Conservation (phyloP, 1,139 yeast genomes). For the Candida smagusa region DNA sequence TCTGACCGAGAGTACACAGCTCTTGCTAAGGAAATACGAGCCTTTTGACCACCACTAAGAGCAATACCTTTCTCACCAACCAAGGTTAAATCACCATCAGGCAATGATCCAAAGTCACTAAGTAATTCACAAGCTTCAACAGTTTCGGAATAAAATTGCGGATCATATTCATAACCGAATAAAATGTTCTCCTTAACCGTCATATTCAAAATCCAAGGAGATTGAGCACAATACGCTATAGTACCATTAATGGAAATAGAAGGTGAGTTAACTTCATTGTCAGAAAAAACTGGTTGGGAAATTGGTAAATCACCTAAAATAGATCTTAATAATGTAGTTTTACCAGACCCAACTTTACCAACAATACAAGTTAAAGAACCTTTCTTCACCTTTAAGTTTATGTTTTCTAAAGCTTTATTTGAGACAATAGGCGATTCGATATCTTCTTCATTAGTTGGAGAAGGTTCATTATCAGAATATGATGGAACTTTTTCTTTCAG, state of each 20-base stretch:
- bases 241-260: constrained; percentile 17
- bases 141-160: constrained; percentile 17
- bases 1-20: constrained; percentile 25
- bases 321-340: constrained; percentile 23
- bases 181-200: constrained; percentile 21
- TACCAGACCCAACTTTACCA: constrained; percentile 29
- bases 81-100: constrained; percentile 22
- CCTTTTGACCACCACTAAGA: constrained; percentile 26
- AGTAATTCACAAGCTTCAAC: constrained; percentile 20
- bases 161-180: constrained; percentile 20
- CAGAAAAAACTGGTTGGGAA: constrained; percentile 1
- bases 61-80: constrained; percentile 29
- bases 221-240: constrained; percentile 25
- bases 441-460: constrained; percentile 8
- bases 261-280: not conserved
- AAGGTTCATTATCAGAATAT: constrained; percentile 10
- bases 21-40: constrained; percentile 24
- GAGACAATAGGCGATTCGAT: not conserved
- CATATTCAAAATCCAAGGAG: constrained; percentile 22
- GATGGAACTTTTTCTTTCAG: not conserved
- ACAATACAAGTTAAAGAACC: constrained; percentile 28
- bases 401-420: constrained; percentile 16
- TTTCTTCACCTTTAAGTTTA: constrained; percentile 20
- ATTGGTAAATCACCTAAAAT: constrained; percentile 23
- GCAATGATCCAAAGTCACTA: constrained; percentile 19